phyloP scores from a whole-genome alignment of 257 asterid genomes.

The Gardenia jasminoides region DNA sequence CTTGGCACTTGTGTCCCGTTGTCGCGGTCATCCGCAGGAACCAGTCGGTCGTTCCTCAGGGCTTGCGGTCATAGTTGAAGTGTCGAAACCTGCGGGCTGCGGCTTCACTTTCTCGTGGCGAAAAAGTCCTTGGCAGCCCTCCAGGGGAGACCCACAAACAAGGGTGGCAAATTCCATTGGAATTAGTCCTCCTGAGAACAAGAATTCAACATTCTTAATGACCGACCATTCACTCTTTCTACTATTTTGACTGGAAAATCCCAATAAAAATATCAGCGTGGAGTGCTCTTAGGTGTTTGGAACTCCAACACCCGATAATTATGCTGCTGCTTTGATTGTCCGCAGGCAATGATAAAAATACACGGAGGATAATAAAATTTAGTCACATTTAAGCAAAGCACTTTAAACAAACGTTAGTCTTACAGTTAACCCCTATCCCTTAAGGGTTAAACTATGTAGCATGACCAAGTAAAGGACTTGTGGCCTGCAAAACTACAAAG shows the following conservation, averaged over 20 bases:
- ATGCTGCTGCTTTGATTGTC: not conserved
- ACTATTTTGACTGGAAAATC: not conserved
- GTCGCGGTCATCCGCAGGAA: not conserved
- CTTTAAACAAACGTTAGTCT: not conserved
- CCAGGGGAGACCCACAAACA: not conserved
- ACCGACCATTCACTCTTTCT: no score
- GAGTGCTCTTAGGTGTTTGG: not conserved
- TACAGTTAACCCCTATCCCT: constrained; percentile 7
- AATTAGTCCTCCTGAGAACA: not conserved
- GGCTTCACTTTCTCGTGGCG: not conserved
- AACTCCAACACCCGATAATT: not conserved
- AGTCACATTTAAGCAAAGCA: no score
- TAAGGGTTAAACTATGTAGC: constrained; percentile 6
- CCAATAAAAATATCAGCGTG: not conserved
- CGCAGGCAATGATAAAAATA: not conserved
- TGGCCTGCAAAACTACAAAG: constrained; percentile 10
- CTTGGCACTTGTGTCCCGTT: no score
- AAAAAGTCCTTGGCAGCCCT: not conserved
- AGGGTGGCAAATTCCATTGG: no score
- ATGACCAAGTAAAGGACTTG: constrained; percentile 1
- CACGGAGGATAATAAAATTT: not conserved
- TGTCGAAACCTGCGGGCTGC: not conserved
- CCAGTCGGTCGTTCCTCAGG: not conserved
- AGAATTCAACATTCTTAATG: not conserved
- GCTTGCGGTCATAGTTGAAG: not conserved